Evolutionary conservation across 2,329 filamentous ascomycete species (phyloP).

Genomic region (Xylariales sp.): DNA sequence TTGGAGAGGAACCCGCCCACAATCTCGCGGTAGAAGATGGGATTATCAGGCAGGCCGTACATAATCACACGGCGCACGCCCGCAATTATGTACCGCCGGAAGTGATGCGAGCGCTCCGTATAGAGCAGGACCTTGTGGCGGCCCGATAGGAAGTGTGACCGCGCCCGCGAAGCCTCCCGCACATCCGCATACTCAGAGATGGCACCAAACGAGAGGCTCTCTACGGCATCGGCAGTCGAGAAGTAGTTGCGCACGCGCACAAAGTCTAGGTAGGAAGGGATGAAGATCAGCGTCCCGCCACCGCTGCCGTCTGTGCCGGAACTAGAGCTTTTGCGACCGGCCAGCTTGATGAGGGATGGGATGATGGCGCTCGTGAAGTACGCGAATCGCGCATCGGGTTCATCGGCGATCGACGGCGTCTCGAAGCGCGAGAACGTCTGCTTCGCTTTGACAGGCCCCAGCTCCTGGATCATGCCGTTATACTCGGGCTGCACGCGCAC

Average conservation of each 20-base stretch:
- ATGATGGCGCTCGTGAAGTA: conserved; percentile 88
- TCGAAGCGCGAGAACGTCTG: conserved; percentile 94
- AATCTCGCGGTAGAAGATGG: conserved; percentile 81
- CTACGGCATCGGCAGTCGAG: conserved; percentile 72
- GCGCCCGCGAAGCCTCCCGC: conserved; percentile 82
- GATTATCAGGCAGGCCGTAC: conserved; percentile 92
- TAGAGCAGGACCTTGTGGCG: conserved; percentile 87
- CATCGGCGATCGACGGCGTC: conserved; percentile 73
- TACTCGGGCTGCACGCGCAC: conserved; percentile 78
- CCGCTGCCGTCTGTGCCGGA: conserved; percentile 39
- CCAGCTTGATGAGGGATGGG: conserved; percentile 76
- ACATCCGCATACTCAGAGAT: conserved; percentile 89
- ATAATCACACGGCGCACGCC: conserved; percentile 88
- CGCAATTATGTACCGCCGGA: conserved; percentile 84
- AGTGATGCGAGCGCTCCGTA: conserved; percentile 96
- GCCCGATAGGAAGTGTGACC: conserved; percentile 87
- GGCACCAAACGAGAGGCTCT: conserved; percentile 75
- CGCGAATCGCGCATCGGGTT: conserved; percentile 89
- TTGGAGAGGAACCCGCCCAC: conserved; percentile 73
- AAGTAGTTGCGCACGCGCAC: conserved; percentile 94
- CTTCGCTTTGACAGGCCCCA: conserved; percentile 73
- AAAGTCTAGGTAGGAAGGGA: conserved; percentile 95
- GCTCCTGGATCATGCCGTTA: conserved; percentile 76
- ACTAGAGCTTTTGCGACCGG: conserved; percentile 41
- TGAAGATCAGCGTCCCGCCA: conserved; percentile 83